Evolutionary conservation across 345 rosid species (phyloP), one percentile per base, ranked within the genome.

Genomic region (Arabidopsis arenosa): DNA sequence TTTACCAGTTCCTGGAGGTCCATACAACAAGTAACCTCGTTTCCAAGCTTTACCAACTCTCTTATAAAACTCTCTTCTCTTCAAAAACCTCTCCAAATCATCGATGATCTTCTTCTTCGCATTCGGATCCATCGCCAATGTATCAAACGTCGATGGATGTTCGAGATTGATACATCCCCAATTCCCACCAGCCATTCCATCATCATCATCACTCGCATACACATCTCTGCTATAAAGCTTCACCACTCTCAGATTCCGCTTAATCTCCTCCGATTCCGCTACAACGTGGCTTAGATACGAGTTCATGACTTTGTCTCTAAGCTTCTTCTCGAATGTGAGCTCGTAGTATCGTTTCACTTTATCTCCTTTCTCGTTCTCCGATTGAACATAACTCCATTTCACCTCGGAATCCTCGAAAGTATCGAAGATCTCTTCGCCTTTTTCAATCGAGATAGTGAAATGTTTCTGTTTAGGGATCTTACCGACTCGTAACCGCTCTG

Each of bases 1-100:
- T 74, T 86, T 86, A 6, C 90, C 90, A 1, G 90, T 88, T 4
- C 92, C 88, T 0, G 92, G 90, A 13, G 88, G 87, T 14, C 90
- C 92, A 57, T 79, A 82, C 48, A 85, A 54, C 61, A 88, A 78
- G 41, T 82, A 88, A 7, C 87, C 92, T 5, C 90, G 73, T 70
- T 86, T 88, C 90, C 93, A 88, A 21, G 90, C 82, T 61, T 78
- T 81, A 8, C 90, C 90, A 3, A 84, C 89, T 78, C 63, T 84
- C 66, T 69, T 85, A 9, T 85, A 86, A 35, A 73, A 85, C 32
- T 85, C 90, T 37, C 37, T 88, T 4, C 90, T 83, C 69, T 63
- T 80, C 6, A 86, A 23, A 64, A 88, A 88, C 75, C 83, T 79
- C 11, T 85, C 83, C 10, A 88, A 39, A 59, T 88, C 93, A 7